Evolutionary conservation across 176 grass and related monocot species (phyloP).

Genomic region (Aegilops tauschii): DNA sequence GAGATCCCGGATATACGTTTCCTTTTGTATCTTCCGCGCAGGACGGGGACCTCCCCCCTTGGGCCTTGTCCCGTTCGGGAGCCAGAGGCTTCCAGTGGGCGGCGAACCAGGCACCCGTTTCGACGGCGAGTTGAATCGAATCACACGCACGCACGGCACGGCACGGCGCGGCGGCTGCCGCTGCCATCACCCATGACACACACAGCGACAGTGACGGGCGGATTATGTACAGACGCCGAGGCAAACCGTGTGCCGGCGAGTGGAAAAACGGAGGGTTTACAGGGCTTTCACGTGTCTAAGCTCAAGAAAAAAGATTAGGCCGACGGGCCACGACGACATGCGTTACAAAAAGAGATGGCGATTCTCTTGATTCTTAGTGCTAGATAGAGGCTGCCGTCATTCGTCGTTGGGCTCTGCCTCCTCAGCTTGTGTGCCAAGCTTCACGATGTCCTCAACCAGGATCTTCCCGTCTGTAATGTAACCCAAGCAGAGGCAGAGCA

Average conservation of each 20-base stretch:
- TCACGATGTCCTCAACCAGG: neutral
- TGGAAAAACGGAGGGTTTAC: neutral
- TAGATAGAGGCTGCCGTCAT: too few relatives aligned
- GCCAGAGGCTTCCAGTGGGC: neutral
- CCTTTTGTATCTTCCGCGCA: neutral
- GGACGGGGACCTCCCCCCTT: neutral
- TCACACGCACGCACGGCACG: neutral
- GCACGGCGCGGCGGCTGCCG: neutral
- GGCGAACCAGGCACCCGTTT: neutral
- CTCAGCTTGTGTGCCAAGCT: neutral
- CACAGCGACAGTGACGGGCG: neutral
- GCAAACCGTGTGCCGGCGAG: neutral
- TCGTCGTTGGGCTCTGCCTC: neutral
- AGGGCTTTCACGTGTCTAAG: neutral
- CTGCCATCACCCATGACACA: neutral
- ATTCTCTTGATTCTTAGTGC: too few relatives aligned
- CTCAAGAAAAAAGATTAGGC: neutral
- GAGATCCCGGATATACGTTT: neutral
- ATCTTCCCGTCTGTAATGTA: neutral
- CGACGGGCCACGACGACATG: neutral
- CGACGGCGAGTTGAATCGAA: neutral
- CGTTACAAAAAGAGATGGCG: too few relatives aligned
- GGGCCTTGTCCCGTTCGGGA: neutral
- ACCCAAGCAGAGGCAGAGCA: neutral
- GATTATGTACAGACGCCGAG: neutral